These are phyloP conservation scores for Abelmoschus esculentus DNA, from an alignment of 345 rosid species.

Conservation along the genomic window DNA sequence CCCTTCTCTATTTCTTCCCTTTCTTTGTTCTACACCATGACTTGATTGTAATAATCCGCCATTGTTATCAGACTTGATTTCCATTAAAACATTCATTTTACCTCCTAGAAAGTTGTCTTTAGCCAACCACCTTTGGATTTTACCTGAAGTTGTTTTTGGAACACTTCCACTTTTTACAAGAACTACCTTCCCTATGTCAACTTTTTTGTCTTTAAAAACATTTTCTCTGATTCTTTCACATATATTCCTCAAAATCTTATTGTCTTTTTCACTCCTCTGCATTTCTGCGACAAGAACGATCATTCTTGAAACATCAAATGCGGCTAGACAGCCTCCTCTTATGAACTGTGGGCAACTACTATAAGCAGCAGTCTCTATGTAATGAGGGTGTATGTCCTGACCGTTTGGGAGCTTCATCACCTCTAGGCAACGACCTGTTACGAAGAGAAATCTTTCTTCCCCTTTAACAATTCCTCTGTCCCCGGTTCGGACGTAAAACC, in stretches of 20 bases:
- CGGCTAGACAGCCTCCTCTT: constrained; percentile 50
- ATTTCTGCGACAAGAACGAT: constrained; percentile 41
- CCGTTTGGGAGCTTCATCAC: constrained; percentile 24
- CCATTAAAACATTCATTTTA: constrained; percentile 27
- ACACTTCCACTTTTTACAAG: constrained; percentile 36
- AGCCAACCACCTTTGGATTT: constrained; percentile 50
- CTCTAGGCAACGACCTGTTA: constrained; percentile 47
- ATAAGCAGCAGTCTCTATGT: constrained; percentile 40
- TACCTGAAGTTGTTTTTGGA: constrained; percentile 59
- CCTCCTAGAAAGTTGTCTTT: constrained; percentile 29
- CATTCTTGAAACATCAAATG: constrained; percentile 26
- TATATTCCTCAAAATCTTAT: constrained; percentile 14
- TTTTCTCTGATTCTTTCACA: constrained; percentile 31
- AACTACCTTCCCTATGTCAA: constrained; percentile 37
- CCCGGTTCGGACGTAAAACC: constrained; percentile 39
- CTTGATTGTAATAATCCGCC: not conserved
- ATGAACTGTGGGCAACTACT: constrained; percentile 27
- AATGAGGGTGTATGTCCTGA: constrained; percentile 42
- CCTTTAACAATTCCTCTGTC: constrained; percentile 47
- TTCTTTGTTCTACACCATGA: constrained; percentile 2
- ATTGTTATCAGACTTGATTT: constrained; percentile 20
- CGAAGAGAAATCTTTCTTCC: constrained; percentile 41
- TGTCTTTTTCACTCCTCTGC: constrained; percentile 27
- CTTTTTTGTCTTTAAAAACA: constrained; percentile 27
- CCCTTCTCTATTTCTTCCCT: not conserved